These are phyloP conservation scores for Pilatotrama ljubarskyi DNA, from an alignment of 768 basidiomycete genomes.

Conservation along the genomic window DNA sequence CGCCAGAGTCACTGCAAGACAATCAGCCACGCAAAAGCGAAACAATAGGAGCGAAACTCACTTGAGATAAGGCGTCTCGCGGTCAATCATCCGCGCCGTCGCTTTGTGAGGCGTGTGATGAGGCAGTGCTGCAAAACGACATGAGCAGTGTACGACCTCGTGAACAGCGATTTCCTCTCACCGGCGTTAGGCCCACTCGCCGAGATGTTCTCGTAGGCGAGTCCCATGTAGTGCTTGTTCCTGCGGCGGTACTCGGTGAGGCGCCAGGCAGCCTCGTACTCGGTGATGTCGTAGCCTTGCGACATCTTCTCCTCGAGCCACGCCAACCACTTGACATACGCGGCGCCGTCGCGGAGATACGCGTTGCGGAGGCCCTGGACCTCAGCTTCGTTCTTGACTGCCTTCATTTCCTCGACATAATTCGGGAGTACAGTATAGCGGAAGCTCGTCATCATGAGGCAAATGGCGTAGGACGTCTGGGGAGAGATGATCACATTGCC, in stretches of 20 bases:
- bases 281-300: conserved; percentile 80
- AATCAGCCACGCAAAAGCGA: conserved; percentile 11
- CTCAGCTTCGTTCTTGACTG: conserved; percentile 87
- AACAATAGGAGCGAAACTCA: conserved; percentile 37
- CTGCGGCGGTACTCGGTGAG: conserved; percentile 74
- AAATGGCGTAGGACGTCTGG: conserved; percentile 79
- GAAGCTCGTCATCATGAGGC: conserved; percentile 80
- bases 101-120: conserved; percentile 84
- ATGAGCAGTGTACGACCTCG: no score
- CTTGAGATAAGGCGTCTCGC: conserved; percentile 87
- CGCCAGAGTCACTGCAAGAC: conserved; percentile 80
- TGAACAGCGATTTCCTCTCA: conserved; percentile 34
- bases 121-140: conserved; percentile 61
- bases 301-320: conserved; percentile 85
- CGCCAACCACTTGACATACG: conserved; percentile 83
- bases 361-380: conserved; percentile 80
- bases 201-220: conserved; percentile 88
- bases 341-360: conserved; percentile 87
- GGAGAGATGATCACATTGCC: conserved; percentile 78
- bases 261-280: conserved; percentile 89
- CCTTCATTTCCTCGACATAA: conserved; percentile 74
- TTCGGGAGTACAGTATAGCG: conserved; percentile 76
- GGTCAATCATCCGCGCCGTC: conserved; percentile 71
- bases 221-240: conserved; percentile 75
- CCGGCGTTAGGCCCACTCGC: conserved; percentile 88